phyloP scores from a whole-genome alignment of 148 eudicot genomes.

The Rhododendron molle region DNA sequence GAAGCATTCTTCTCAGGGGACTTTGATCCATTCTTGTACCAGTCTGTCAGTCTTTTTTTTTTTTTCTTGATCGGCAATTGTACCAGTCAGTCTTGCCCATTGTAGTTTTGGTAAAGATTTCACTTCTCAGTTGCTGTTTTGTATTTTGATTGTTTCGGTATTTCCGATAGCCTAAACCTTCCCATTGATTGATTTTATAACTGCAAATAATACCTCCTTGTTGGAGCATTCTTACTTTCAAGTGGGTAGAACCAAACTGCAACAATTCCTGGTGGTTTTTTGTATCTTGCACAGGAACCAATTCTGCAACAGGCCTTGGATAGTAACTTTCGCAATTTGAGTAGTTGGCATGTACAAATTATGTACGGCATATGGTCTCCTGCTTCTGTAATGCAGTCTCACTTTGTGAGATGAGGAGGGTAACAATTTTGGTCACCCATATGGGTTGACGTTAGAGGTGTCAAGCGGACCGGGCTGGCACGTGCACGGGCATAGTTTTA shows the following conservation, averaged over 20 bases:
- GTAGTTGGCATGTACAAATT: no score
- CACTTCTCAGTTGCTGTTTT: background rate
- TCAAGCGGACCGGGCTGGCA: no score
- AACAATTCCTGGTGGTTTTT: background rate
- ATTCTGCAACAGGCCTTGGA: no score
- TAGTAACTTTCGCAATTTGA: no score
- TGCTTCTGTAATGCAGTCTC: no score
- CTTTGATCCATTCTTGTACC: background rate
- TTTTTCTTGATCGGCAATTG: background rate
- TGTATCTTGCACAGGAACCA: background rate
- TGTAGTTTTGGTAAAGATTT: background rate
- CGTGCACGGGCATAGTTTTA: no score
- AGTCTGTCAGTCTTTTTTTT: background rate
- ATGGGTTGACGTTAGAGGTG: no score
- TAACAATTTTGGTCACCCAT: no score
- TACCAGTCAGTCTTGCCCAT: background rate
- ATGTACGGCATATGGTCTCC: no score
- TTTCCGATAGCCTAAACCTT: background rate
- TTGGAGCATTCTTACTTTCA: background rate
- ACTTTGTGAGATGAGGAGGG: no score
- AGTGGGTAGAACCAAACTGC: background rate
- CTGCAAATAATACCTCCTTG: background rate
- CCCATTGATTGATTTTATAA: constrained; percentile 1
- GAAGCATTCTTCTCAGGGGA: background rate
- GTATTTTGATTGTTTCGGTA: background rate